These are phyloP conservation scores for Calonectria pseudoreteaudii DNA, from an alignment of 2,329 filamentous ascomycete genomes.

Conservation along the genomic window DNA sequence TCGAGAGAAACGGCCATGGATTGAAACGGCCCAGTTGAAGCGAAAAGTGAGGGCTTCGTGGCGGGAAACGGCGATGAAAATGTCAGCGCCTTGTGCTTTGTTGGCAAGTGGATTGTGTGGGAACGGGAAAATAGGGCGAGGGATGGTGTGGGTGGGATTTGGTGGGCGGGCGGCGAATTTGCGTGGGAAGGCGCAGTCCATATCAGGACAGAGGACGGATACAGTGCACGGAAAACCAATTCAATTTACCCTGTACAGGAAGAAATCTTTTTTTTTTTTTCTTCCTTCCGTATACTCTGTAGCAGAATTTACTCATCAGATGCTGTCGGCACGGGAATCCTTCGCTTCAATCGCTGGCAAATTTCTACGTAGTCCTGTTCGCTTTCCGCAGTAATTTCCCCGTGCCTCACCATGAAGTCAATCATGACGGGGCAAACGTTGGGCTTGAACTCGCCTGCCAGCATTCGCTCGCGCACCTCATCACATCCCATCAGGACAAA, in stretches of 20 bases:
- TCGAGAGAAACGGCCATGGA: not conserved
- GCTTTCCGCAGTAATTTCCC: conserved; percentile 77
- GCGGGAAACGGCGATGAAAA: not conserved
- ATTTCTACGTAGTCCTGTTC: conserved; percentile 82
- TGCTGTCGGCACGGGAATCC: conserved; percentile 54
- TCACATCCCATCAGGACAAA: conserved; percentile 76
- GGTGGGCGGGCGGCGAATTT: not conserved
- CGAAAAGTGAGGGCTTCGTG: not conserved
- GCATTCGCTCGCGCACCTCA: conserved; percentile 71
- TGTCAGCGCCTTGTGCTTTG: conserved; percentile 6
- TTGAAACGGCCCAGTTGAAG: not conserved
- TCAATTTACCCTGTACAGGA: conserved; percentile 3
- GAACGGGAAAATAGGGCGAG: conserved; percentile 18
- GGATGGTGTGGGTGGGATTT: conserved; percentile 3
- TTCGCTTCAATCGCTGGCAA: conserved; percentile 56
- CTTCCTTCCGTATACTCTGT: not conserved
- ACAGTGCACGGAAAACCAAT: conserved; percentile 7
- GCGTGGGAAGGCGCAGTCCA: conserved; percentile 13
- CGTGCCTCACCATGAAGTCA: conserved; percentile 85
- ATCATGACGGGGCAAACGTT: conserved; percentile 83
- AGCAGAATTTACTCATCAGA: conserved; percentile 31
- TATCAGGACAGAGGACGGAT: not conserved
- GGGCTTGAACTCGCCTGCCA: conserved; percentile 81
- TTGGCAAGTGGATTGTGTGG: conserved; percentile 23
- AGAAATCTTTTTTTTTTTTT: not conserved